phyloP scores from a whole-genome alignment of 2,329 filamentous ascomycete genomes.

The Xylaria sp. region DNA sequence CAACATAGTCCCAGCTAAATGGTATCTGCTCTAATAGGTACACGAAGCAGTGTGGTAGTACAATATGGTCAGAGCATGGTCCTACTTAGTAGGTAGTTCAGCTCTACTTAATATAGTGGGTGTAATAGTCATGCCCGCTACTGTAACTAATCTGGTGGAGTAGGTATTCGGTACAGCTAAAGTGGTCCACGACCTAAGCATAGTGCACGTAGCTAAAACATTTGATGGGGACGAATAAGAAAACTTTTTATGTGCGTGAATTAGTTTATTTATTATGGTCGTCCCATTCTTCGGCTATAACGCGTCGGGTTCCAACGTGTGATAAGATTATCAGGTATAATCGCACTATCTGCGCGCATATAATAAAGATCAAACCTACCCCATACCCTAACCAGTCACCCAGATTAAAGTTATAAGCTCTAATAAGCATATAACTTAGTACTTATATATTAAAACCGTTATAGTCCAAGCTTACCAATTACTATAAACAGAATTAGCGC shows the following conservation, averaged over 20 bases:
- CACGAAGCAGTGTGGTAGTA: conserved; percentile 4
- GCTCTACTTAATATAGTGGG: conserved; percentile 8
- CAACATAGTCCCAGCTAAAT: conserved; percentile 18
- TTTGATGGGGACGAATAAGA: neutral
- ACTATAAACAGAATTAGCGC: no score
- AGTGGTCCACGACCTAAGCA: neutral
- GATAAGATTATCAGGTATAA: no score
- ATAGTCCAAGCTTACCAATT: no score
- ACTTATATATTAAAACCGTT: no score
- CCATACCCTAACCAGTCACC: no score
- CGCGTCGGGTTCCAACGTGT: no score
- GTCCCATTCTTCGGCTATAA: no score
- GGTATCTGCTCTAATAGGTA: conserved; percentile 1
- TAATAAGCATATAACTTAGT: no score
- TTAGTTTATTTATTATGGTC: no score
- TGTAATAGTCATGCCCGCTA: conserved; percentile 18
- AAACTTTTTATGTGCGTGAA: conserved; percentile 2
- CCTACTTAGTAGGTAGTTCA: neutral
- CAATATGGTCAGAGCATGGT: neutral
- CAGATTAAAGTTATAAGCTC: no score
- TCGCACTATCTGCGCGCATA: no score
- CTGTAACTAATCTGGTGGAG: neutral
- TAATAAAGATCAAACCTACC: no score
- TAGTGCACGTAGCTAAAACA: neutral
- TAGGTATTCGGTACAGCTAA: neutral